Evolutionary conservation across 805 yeast genomes (phyloP).

Genomic region (Myxozyma melibiosi): DNA sequence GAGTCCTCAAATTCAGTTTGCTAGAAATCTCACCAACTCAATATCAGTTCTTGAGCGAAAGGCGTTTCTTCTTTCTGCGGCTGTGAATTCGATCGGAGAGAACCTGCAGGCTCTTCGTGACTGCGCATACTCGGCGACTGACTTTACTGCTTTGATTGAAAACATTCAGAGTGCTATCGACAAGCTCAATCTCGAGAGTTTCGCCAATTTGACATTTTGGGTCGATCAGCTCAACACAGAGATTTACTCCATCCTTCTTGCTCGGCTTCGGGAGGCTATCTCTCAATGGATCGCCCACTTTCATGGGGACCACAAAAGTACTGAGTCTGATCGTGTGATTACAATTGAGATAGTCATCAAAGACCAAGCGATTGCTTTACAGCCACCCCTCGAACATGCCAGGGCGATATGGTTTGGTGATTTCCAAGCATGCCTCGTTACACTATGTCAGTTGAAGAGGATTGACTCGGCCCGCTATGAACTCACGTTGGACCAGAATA

Average conservation of each 20-base stretch:
- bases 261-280: slow-evolving; percentile 38
- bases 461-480: slow-evolving; percentile 30
- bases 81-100: slow-evolving; percentile 38
- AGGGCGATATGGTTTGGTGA: slow-evolving; percentile 32
- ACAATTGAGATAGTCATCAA: slow-evolving; percentile 37
- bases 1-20: slow-evolving; percentile 32
- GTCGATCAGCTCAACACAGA: slow-evolving; percentile 44
- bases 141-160: slow-evolving; percentile 35
- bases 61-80: slow-evolving; percentile 38
- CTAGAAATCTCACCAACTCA: slow-evolving; percentile 41
- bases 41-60: slow-evolving; percentile 42
- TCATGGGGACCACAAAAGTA: not conserved
- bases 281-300: slow-evolving; percentile 36
- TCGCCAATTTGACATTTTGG: slow-evolving; percentile 42
- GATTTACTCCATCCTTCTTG: slow-evolving; percentile 39
- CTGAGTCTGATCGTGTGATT: not conserved
- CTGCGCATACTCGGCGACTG: slow-evolving; percentile 37
- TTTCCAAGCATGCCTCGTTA: slow-evolving; percentile 29
- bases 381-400: slow-evolving; percentile 39
- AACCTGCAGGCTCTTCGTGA: slow-evolving; percentile 37
- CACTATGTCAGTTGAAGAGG: slow-evolving; percentile 22
- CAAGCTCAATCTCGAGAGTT: slow-evolving; percentile 43
- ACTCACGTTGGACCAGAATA: slow-evolving; percentile 1
- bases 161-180: slow-evolving; percentile 42
- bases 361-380: slow-evolving; percentile 37